phyloP scores from a whole-genome alignment of 73 alveolate genomes.

The Stentor coeruleus region DNA sequence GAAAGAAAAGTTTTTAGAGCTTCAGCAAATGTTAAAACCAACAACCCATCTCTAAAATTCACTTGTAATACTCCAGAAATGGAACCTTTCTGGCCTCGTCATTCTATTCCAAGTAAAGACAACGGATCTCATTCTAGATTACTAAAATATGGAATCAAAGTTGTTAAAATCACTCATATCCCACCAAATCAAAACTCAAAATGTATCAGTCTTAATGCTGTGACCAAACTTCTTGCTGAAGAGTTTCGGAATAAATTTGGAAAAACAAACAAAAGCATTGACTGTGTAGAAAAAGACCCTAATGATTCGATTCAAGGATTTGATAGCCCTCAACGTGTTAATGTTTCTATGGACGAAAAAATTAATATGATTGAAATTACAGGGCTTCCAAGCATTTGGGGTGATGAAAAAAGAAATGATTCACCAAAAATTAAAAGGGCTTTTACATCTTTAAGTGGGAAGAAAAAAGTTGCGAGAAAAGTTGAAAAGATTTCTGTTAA shows the following conservation, averaged over 20 bases:
- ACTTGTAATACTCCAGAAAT: constrained; percentile 23
- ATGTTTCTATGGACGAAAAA: not conserved
- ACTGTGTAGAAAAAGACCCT: not conserved
- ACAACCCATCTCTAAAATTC: too few species aligned
- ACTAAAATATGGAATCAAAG: not conserved
- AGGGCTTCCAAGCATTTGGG: not conserved
- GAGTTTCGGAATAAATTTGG: not conserved
- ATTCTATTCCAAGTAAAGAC: constrained; percentile 15
- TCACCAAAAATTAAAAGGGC: not conserved
- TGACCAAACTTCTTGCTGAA: not conserved
- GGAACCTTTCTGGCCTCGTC: not conserved
- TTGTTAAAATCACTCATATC: not conserved
- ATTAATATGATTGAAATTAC: too few species aligned
- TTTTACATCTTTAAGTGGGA: not conserved
- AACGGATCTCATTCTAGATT: constrained; percentile 4
- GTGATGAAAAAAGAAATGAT: not conserved
- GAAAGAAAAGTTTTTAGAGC: constrained; percentile 9
- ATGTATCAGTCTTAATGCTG: not conserved
- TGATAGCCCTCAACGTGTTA: not conserved
- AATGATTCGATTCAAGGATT: not conserved
- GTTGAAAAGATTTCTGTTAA: constrained; percentile 4
- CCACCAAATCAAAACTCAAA: constrained; percentile 5
- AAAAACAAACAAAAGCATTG: not conserved
- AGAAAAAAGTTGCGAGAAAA: not conserved
- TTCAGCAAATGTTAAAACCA: too few species aligned